phyloP scores from a whole-genome alignment of 495 filamentous ascomycete species.

The Podospora conica region DNA sequence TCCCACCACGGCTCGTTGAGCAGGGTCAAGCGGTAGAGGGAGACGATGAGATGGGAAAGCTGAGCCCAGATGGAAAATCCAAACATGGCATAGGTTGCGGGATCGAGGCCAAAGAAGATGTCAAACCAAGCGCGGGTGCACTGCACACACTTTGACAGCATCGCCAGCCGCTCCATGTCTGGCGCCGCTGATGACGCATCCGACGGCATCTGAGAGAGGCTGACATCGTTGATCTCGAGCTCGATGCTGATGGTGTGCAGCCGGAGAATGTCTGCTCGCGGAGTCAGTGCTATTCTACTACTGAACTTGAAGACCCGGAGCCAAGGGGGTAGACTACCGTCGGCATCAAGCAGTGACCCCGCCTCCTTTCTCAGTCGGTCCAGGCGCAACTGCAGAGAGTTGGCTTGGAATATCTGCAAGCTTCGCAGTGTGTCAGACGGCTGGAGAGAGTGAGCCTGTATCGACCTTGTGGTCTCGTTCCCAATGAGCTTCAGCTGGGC shows the following conservation, averaged over 20 bases:
- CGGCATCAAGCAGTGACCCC: background rate
- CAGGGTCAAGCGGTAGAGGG: slow-evolving; percentile 21
- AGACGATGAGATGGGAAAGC: slow-evolving; percentile 15
- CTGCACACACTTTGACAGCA: slow-evolving; percentile 8
- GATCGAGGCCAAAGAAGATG: slow-evolving; percentile 11
- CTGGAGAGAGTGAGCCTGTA: background rate
- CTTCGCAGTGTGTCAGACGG: background rate
- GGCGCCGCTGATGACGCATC: background rate
- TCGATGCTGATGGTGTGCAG: slow-evolving; percentile 6
- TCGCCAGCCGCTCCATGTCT: background rate
- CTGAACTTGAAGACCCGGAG: no score
- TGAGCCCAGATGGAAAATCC: slow-evolving; percentile 16
- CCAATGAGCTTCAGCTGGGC: slow-evolving; percentile 41
- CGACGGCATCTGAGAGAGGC: background rate
- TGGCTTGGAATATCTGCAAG: slow-evolving; percentile 2
- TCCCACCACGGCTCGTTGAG: slow-evolving; percentile 32
- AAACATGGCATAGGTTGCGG: slow-evolving; percentile 6
- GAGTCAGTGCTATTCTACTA: background rate
- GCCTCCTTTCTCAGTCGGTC: background rate
- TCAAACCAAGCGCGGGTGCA: slow-evolving; percentile 15
- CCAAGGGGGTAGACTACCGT: background rate
- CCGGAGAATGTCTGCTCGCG: background rate
- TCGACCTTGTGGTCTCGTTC: background rate
- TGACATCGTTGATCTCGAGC: slow-evolving; percentile 3
- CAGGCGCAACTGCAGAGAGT: background rate